Evolutionary conservation across 441 rosid genomes (phyloP).

Genomic region (Gossypium davidsonii): DNA sequence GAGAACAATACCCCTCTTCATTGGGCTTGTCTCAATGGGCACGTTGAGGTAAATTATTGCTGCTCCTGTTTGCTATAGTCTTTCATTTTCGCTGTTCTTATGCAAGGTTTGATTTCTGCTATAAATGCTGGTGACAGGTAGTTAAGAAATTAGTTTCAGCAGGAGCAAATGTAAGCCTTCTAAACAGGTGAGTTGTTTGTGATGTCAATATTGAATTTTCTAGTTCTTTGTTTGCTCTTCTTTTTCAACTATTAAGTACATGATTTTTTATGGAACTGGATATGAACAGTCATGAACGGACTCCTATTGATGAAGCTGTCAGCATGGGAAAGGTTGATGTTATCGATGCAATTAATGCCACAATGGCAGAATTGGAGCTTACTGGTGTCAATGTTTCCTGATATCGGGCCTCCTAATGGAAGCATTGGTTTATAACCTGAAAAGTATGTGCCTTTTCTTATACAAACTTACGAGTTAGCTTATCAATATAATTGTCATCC

Average conservation of each 20-base stretch:
- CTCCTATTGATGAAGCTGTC: constrained; percentile 78
- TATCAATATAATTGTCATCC: not conserved
- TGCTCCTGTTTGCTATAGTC: not conserved
- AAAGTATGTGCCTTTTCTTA: constrained; percentile 2
- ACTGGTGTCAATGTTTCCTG: constrained; percentile 41
- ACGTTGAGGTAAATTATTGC: constrained; percentile 47
- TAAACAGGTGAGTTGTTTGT: constrained; percentile 48
- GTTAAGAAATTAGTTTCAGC: constrained; percentile 61
- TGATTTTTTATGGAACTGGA: constrained; percentile 8
- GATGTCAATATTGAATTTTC: not conserved
- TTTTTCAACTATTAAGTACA: not conserved
- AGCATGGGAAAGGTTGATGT: constrained; percentile 59
- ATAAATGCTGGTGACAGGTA: constrained; percentile 39
- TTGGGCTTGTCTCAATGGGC: constrained; percentile 88
- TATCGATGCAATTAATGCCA: constrained; percentile 52
- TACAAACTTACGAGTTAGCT: not conserved
- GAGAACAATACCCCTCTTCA: constrained; percentile 89
- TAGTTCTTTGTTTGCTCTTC: not conserved
- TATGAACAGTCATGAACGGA: constrained; percentile 61
- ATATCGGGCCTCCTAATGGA: constrained; percentile 4
- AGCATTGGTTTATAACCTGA: not conserved
- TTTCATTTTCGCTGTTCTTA: not conserved
- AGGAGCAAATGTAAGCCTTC: constrained; percentile 59
- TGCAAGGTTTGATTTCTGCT: constrained; percentile 6
- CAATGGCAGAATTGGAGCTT: constrained; percentile 63